Evolutionary conservation across 768 basidiomycete species (phyloP), one percentile per base, ranked within the genome.

Genomic region (Phylloporus rhodoxanthus): DNA sequence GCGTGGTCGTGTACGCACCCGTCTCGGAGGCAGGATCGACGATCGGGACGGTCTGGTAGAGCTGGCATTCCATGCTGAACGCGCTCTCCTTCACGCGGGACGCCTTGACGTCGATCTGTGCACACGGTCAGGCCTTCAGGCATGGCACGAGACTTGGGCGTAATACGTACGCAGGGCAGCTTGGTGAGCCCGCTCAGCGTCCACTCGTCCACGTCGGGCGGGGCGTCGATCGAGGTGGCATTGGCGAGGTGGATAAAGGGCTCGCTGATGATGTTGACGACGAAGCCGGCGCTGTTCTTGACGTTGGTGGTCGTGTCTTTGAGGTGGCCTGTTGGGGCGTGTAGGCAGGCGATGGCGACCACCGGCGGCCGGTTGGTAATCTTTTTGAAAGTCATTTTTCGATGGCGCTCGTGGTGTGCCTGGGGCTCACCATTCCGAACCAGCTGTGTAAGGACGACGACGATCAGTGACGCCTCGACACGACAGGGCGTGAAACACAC

Each of bases 261-360:
- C 54, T 80, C 79, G 33, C 77, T 78, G 58, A 83, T 81, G 58
- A 79, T 78, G 55, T 76, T 78, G 26, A 79, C 73, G 5, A 73
- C 74, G 61, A 81, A 83, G 30, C 73, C 61, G 40, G 74, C 73
- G 23, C 71, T 72, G 1, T 63, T 65, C 55, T 65, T 67, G 56
- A 81, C 75, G 55, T 80, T 81, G 26, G 58, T 54, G 26, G 68
- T 58, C 1, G 76, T 78, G 52, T 81, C 81, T 49, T 72, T 70
- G 19, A 47, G 41, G 43, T 9, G 26, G 54, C 72, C 60, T 14
- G 70, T 58, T 2, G 68, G 59, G 15, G 62, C 60, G 49, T 50
- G 48, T 19, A 47, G 42, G 44, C 61, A 57, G 6, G 68, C 59
- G 48, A 76, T 60, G 10, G 72, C 72, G 21, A 81, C 57, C 59